These are phyloP conservation scores for Ustilago trichophora DNA, from an alignment of 1,284 basidiomycete species.

Conservation along the genomic window DNA sequence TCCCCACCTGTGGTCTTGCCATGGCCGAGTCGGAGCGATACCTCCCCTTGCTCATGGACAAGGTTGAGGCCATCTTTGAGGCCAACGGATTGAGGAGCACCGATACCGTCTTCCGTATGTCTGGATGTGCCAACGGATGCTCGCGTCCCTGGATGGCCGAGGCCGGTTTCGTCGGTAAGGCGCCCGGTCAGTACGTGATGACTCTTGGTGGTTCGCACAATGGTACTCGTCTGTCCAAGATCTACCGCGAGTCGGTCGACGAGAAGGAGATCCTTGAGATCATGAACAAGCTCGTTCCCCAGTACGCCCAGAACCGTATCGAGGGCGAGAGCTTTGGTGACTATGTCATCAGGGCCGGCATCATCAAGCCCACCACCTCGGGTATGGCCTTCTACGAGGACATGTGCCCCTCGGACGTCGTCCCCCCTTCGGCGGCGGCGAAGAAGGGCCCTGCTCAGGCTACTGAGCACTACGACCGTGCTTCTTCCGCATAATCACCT, in stretches of 20 bases:
- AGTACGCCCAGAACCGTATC: conserved; percentile 85
- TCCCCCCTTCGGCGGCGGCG: conserved; percentile 34
- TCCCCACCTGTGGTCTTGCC: conserved; percentile 91
- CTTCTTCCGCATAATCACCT: conserved; percentile 16
- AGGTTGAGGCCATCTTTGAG: conserved; percentile 94
- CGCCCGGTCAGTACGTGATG: conserved; percentile 92
- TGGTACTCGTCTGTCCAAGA: conserved; percentile 92
- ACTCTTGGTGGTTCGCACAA: conserved; percentile 93
- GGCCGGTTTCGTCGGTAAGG: conserved; percentile 95
- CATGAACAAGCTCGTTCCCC: conserved; percentile 88
- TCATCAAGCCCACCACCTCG: conserved; percentile 60
- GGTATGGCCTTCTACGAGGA: conserved; percentile 61
- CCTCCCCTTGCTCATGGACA: conserved; percentile 91
- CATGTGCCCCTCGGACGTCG: conserved; percentile 46
- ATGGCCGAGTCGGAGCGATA: conserved; percentile 97
- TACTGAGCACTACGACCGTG: conserved; percentile 47
- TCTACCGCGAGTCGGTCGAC: conserved; percentile 86
- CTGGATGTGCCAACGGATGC: conserved; percentile 67
- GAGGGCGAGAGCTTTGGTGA: conserved; percentile 96
- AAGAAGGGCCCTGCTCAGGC: conserved; percentile 45
- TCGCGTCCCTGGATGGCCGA: conserved; percentile 88
- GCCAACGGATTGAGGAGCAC: conserved; percentile 90
- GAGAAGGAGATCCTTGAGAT: conserved; percentile 94
- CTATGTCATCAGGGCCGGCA: conserved; percentile 76
- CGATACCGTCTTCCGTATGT: conserved; percentile 95